A percentile compares a stretch with the other conserved stretches of the same genome.
Conservation (phyloP, 257 asterid species). For the Avicennia marina region DNA sequence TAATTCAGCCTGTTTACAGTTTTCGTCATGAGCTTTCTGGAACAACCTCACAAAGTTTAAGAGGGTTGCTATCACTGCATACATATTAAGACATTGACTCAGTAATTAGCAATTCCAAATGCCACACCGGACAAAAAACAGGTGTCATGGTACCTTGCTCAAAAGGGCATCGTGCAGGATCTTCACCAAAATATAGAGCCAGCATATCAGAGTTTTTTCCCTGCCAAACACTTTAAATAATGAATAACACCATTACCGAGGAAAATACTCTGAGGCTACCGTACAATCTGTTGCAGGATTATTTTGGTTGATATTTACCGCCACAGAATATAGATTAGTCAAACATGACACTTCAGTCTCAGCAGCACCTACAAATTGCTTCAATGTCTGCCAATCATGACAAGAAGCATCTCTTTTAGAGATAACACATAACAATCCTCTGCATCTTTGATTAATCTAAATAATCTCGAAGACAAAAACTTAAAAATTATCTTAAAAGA, state of each 20-base stretch:
- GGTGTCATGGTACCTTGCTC: conserved; percentile 66
- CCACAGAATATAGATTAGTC: conserved; percentile 55
- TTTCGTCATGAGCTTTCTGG: conserved; percentile 89
- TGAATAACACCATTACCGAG: conserved; percentile 1
- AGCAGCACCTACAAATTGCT: conserved; percentile 61
- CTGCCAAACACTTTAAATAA: conserved; percentile 33
- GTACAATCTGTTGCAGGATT: conserved; percentile 9
- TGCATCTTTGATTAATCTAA: conserved; percentile 3
- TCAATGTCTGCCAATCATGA: conserved; percentile 48
- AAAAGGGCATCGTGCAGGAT: conserved; percentile 80
- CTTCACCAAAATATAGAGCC: conserved; percentile 86
- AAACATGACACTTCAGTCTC: conserved; percentile 70
- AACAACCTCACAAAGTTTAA: conserved; percentile 87
- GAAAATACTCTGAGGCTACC: conserved; percentile 6
- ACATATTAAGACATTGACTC: conserved; percentile 27
- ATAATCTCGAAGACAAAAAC: background rate
- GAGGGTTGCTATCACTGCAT: conserved; percentile 89
- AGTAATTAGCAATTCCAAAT: conserved; percentile 20
- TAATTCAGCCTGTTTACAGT: conserved; percentile 76
- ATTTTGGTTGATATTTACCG: conserved; percentile 41
- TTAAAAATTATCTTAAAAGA: no score
- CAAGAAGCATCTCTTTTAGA: conserved; percentile 5
- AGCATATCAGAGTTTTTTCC: conserved; percentile 86
- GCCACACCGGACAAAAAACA: background rate
- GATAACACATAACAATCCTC: no score